phyloP scores from a whole-genome alignment of 2,329 filamentous ascomycete genomes.

The Passalora sequoiae region DNA sequence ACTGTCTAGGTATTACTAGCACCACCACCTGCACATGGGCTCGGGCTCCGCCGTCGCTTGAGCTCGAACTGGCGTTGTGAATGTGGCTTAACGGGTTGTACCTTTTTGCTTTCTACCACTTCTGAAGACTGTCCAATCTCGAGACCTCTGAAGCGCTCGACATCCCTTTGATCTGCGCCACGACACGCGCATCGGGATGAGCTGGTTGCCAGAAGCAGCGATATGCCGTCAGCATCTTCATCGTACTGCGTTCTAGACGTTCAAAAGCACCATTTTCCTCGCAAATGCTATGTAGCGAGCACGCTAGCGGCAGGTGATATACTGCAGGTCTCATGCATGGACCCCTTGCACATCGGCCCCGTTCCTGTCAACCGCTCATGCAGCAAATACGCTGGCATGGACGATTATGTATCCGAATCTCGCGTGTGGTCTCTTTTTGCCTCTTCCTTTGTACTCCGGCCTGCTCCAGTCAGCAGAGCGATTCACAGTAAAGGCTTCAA shows the following conservation, averaged over 20 bases:
- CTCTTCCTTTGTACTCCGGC: neutral
- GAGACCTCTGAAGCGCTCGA: neutral
- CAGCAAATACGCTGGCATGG: slow-evolving; percentile 7
- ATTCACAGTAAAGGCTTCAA: neutral
- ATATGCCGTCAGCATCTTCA: neutral
- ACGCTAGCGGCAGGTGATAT: slow-evolving; percentile 7
- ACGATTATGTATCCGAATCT: slow-evolving; percentile 9
- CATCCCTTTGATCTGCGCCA: neutral
- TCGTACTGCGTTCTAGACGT: neutral
- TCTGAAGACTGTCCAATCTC: neutral
- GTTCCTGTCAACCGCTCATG: slow-evolving; percentile 1
- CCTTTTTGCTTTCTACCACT: neutral
- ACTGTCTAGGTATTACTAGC: too few species aligned
- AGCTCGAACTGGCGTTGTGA: too few species aligned
- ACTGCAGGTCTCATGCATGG: slow-evolving; percentile 9
- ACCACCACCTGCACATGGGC: too few species aligned
- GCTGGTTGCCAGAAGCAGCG: neutral
- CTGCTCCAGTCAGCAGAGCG: neutral
- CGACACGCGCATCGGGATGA: neutral
- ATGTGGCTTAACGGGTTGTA: too few species aligned
- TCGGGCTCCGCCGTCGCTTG: too few species aligned
- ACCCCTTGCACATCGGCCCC: slow-evolving; percentile 11
- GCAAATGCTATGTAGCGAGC: slow-evolving; percentile 1
- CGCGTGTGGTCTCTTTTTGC: slow-evolving; percentile 2
- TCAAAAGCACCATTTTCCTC: neutral